Base-by-base conservation (phyloP, 148 eudicot species). In the Chenopodium suecicum region DNA sequence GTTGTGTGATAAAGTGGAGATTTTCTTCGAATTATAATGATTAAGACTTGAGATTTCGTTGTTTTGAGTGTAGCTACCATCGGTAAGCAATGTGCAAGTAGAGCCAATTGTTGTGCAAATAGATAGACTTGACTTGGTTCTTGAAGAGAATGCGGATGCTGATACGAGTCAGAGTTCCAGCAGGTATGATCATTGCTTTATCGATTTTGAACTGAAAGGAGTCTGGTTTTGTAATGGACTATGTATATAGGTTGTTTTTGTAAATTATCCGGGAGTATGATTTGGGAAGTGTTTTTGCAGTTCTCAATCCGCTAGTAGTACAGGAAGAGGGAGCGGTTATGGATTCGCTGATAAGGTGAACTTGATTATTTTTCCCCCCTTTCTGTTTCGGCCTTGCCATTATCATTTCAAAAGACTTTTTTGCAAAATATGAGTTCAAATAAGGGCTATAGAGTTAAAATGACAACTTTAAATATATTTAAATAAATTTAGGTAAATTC, bases 311-410 rank as follows among this genome's bases (percentile, higher is more conserved):
- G 73, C 92, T 76, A 80, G 89, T 73, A 92, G 86, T 87, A 79
- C 93, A 54, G 92, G 83, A 7, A 93, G 83, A 83, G 91, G 98
- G 31, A 91, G 91, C 73, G 98, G 98, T 67, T 93, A 93, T 83
- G 98, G 98, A 87, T 95, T 87, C 88, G 98, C 98, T 70, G 98
- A 95, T 81, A 95, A 95, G 98, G 98, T 95, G 81, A 86, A 84
- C 56, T 70, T 19, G 58, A 37, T 62, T 31, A n/a, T 84, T 64
- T 76, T 41, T 14, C 20, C 4, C 14, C 9, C 6, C 1, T 13
- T 25, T 7, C 46, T 71, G 44, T 22, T 22, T 22, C 10, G 13
- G 75, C 29, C 27, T 71, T 71, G 25, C 4, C 14, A 5, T 50
- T 25, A 27, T 27, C 32, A 12, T 60, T 12, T 23, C 7, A 8